Base-by-base conservation (phyloP, 352 stramenopile genomes). In the Pythium aristosporum region DNA sequence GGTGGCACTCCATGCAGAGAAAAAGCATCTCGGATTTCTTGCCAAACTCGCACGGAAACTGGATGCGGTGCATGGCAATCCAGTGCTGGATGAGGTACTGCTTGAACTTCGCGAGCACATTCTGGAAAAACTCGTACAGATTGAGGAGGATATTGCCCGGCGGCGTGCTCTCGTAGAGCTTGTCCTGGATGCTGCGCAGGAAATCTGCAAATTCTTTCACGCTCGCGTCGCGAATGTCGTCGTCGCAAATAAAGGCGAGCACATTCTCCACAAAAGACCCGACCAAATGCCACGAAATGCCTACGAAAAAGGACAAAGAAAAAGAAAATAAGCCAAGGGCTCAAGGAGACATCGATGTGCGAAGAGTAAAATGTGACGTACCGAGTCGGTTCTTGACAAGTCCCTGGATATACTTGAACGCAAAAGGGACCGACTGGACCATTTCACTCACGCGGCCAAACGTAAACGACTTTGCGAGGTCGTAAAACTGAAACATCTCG, bases 1-100 rank as follows among this genome's bases (percentile, higher is more conserved):
- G 81, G 69, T 92, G 83, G 73, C 83, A 92, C 63, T 92, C 83
- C 83, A 92, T 92, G 66, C 83, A 92, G 21, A 92, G 73, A 59
- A 92, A 92, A 36, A 92, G 73, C 47, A 66, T 78, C 54, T 80
- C 72, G 13, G 80, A 90, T 63, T 90, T 92, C 49, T 92, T 90
- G 63, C 83, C 83, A 62, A 92, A 92, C 52, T 92, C 83, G 61
- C 83, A 92, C 30, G 83, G 80, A 50, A 86, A 89, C 57, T 76
- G 68, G 59, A 92, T 89, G 25, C 75, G 72, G n/a, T 72, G 74
- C 18, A 47, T 67, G 37, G 74, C 65, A 36, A 92, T 65, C 83
- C 83, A 92, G 13, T 64, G 32, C 61, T 76, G 76, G 57, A 79
- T 80, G 39, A 92, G 56, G 57, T 87, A 90, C 48, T 77, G 71